phyloP scores from a whole-genome alignment of 1,284 basidiomycete genomes.

The Ceratobasidium sp. region DNA sequence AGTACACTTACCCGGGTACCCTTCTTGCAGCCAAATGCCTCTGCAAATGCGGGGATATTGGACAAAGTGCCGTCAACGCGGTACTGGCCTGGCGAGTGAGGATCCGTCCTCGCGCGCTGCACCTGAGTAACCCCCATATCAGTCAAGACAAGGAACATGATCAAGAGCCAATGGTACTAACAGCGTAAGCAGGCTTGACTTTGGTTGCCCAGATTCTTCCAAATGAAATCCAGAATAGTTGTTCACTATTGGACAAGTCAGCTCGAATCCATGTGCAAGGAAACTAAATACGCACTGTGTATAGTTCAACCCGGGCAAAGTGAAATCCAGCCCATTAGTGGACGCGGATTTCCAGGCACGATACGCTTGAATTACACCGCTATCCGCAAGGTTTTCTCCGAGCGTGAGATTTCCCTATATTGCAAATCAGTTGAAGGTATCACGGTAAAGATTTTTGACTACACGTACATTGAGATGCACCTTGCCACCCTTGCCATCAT shows the following conservation, averaged over 20 bases:
- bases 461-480: slow-evolving; percentile 73
- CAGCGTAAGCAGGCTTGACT: slow-evolving; percentile 71
- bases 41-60: slow-evolving; percentile 78
- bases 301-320: slow-evolving; percentile 82
- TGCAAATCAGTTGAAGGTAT: slow-evolving; percentile 16
- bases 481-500: slow-evolving; percentile 81
- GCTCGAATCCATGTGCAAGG: not conserved
- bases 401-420: slow-evolving; percentile 75
- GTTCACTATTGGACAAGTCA: slow-evolving; percentile 63
- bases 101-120: slow-evolving; percentile 80
- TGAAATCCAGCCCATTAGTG: slow-evolving; percentile 61
- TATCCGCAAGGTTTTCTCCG: slow-evolving; percentile 89
- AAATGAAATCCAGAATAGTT: slow-evolving; percentile 89
- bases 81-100: slow-evolving; percentile 81
- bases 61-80: slow-evolving; percentile 81
- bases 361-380: slow-evolving; percentile 81
- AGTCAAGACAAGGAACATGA: not conserved
- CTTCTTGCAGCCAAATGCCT: slow-evolving; percentile 75
- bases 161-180: slow-evolving; percentile 54
- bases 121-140: slow-evolving; percentile 55
- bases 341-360: slow-evolving; percentile 84
- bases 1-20: slow-evolving; percentile 63
- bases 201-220: slow-evolving; percentile 76
- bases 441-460: not conserved
- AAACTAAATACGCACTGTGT: slow-evolving; percentile 53